Evolutionary conservation across 1,139 yeast species (phyloP), one percentile per base, ranked within the genome.

Genomic region (Magnusiomyces sp.): DNA sequence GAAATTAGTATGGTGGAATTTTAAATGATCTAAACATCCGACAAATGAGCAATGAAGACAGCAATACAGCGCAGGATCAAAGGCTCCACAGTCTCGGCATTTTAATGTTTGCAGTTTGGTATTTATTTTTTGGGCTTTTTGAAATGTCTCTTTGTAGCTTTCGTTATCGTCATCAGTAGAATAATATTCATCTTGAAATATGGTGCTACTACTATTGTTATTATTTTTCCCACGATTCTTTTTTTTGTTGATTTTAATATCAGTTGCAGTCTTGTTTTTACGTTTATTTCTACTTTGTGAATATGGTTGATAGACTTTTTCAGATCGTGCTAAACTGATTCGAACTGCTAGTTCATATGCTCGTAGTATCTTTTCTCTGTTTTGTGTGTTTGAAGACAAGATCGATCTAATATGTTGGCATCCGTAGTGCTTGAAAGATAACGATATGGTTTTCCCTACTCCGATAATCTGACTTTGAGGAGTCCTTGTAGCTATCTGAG

Each of bases 1-100:
- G 29, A 17, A 13, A 68, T 89, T 96, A 19, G 67, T 62, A 23
- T 23, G 4, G 7, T 23, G 4, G 29, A 71, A 67, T 32, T 84
- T 81, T 31, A 55, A 54, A 67, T 87, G 95, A 39, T 70, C 64
- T 67, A 77, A 71, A 62, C 97, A 89, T 1, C 95, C 95, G 49
- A 84, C 80, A 60, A 79, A 81, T 1, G 92, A 83, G 63, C 97
- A 89, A 61, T 87, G 94, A 45, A 89, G 68, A 66, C 97, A 89
- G 69, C 84, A 76, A 57, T 77, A 36, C 4, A 50, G 43, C 6
- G 51, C 37, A 14, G 50, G 34, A 5, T 47, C 51, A 39, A 52
- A 45, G 11, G 51, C 33, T 23, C 50, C 49, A 42, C 59, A 56
- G 11, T 40, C 49, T 7, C 48, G 49, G 20, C 49, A 43, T 38